Conservation (phyloP, 495 filamentous ascomycete species). For the Xylaria cubensis region DNA sequence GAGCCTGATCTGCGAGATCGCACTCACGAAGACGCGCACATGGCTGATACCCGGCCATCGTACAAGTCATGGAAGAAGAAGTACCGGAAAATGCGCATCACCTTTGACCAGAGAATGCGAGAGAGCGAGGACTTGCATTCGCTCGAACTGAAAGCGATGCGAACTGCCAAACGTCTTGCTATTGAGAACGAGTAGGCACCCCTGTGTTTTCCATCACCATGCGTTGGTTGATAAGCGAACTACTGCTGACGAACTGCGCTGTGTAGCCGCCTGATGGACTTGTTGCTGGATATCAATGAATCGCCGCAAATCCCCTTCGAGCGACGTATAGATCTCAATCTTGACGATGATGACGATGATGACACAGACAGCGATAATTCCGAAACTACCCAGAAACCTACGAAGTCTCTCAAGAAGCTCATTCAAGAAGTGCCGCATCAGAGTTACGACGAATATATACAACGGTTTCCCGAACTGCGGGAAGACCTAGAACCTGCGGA, state of each 20-base stretch:
- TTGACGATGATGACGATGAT: constrained; percentile 67
- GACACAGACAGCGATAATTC: constrained; percentile 34
- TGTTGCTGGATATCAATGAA: constrained; percentile 86
- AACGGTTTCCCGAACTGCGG: constrained; percentile 47
- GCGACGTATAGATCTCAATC: constrained; percentile 66
- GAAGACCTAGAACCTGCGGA: constrained; percentile 52
- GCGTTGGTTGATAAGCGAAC: constrained; percentile 8
- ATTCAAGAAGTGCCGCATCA: constrained; percentile 51
- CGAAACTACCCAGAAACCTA: constrained; percentile 38
- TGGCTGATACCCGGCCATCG: constrained; percentile 46
- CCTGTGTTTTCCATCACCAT: constrained; percentile 22
- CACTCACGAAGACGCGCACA: constrained; percentile 41
- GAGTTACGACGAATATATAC: constrained; percentile 44
- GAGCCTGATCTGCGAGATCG: constrained; percentile 36
- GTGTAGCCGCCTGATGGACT: constrained; percentile 75
- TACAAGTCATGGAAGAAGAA: constrained; percentile 77
- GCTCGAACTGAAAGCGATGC: constrained; percentile 77
- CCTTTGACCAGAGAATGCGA: constrained; percentile 83
- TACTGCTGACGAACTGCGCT: constrained; percentile 23
- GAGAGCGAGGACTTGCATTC: constrained; percentile 78
- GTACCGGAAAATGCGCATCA: constrained; percentile 88
- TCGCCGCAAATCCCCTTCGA: constrained; percentile 74
- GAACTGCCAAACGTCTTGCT: constrained; percentile 77
- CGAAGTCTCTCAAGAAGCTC: constrained; percentile 48
- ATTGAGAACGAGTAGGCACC: constrained; percentile 77